phyloP scores from a whole-genome alignment of 1,139 yeast genomes.

The Zygoascus hellenicus region DNA sequence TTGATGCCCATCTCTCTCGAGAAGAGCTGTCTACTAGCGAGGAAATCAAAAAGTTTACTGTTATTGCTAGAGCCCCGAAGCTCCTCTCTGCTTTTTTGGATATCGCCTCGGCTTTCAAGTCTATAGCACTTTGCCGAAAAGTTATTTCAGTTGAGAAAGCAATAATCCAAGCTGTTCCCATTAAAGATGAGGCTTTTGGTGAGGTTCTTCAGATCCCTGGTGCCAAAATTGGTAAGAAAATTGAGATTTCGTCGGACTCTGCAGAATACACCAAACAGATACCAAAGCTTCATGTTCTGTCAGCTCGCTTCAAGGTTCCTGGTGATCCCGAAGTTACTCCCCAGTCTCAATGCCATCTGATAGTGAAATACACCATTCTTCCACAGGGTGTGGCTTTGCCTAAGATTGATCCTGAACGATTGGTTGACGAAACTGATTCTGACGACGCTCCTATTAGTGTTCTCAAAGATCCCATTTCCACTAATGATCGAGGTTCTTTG shows the following conservation, averaged over 20 bases:
- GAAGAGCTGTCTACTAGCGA: conserved; percentile 31
- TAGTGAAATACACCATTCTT: conserved; percentile 66
- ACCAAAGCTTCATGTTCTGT: conserved; percentile 64
- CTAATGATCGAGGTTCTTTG: conserved; percentile 58
- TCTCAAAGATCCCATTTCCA: conserved; percentile 63
- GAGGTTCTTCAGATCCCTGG: conserved; percentile 79
- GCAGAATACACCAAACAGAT: conserved; percentile 16
- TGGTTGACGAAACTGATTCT: conserved; percentile 38
- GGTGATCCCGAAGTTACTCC: conserved; percentile 82
- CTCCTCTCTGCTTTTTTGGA: conserved; percentile 72
- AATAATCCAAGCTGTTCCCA: conserved; percentile 71
- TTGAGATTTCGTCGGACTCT: conserved; percentile 13
- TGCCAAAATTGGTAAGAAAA: conserved; percentile 34
- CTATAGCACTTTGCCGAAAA: conserved; percentile 54
- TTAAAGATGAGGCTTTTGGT: conserved; percentile 44
- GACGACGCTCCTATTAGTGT: conserved; percentile 49
- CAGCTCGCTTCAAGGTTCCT: conserved; percentile 76
- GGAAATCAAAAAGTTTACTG: conserved; percentile 46
- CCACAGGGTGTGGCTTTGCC: conserved; percentile 51
- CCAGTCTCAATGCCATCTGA: conserved; percentile 64
- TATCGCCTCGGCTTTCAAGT: conserved; percentile 74
- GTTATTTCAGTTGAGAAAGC: conserved; percentile 67
- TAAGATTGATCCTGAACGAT: conserved; percentile 27
- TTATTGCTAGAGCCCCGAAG: conserved; percentile 59
- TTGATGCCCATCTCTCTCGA: conserved; percentile 55